Conservation (phyloP, 352 stramenopile genomes). For the Globisporangium takayamanum region DNA sequence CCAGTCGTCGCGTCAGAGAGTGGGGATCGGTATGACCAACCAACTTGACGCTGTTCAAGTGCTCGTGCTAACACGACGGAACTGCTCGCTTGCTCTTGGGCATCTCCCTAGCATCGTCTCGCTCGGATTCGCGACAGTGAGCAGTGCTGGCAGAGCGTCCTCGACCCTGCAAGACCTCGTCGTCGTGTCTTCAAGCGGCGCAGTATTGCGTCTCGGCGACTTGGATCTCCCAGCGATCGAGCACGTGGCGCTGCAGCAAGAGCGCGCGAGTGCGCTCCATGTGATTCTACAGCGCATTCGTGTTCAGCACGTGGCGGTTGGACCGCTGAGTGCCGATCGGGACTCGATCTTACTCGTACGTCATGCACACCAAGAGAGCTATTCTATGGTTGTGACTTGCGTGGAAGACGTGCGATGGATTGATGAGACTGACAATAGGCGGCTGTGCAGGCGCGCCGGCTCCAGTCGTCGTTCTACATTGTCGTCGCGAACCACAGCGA, state of each 20-base stretch:
- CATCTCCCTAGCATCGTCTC: slow-evolving; percentile 6
- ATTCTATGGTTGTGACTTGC: background rate
- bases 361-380: background rate
- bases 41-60: background rate
- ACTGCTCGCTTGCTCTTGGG: background rate
- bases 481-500: slow-evolving; percentile 14
- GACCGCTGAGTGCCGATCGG: slow-evolving; percentile 6
- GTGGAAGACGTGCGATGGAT: background rate
- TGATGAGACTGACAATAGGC: background rate
- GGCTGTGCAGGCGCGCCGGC: slow-evolving; percentile 8
- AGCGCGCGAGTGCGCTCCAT: slow-evolving; percentile 12
- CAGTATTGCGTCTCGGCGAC: no score
- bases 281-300: slow-evolving; percentile 23
- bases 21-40: background rate
- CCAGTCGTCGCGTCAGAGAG: slow-evolving; percentile 6
- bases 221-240: slow-evolving; percentile 22
- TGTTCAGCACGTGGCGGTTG: slow-evolving; percentile 15
- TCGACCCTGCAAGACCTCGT: slow-evolving; percentile 12
- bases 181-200: no score
- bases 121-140: slow-evolving; percentile 13
- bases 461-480: slow-evolving; percentile 10
- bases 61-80: background rate
- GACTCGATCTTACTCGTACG: slow-evolving; percentile 20
- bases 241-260: slow-evolving; percentile 10
- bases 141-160: background rate